Evolutionary conservation across 2,329 filamentous ascomycete genomes (phyloP), one percentile per base, ranked within the genome.

Genomic region (Ascochyta koolunga): DNA sequence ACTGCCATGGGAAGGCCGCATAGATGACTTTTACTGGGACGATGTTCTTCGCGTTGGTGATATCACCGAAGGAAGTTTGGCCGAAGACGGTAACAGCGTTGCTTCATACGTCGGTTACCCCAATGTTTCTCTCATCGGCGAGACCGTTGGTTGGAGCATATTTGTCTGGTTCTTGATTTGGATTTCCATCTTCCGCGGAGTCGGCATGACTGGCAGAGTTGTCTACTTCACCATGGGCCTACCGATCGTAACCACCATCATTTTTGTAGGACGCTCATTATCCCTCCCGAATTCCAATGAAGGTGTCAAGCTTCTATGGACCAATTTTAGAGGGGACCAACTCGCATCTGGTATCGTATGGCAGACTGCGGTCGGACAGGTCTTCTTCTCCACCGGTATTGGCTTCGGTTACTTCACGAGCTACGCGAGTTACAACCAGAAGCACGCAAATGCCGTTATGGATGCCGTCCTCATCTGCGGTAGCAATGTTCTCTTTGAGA

Each of bases 171-270:
- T 86, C 64, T 68, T 85, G 1, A 79, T 86, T 60, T 85, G 83
- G 81, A 60, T 86, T 35, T 83, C 80, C 59, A 84, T 86, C 60
- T 84, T 85, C 68, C 80, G 82, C 31, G 81, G 84, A 6, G 82
- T 86, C 18, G 82, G 82, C 0, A 67, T 84, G 54, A 85, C 83
- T 2, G 83, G 83, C 2, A 78, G 83, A 5, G 83, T 84, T 9
- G 83, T 85, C 5, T 86, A 85, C 71, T 83, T 83, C 68, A 85
- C 83, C n/a, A 85, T 86, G 82, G 82, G 82, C 1, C 66, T 86
- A 5, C 83, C 83, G 0, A 83, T 86, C 43, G 72, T 83, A 53
- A 81, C 82, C 13, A 84, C 81, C 2, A 77, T 86, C 56, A 79
- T 85, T 49, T 76, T 86, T 22, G 78, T 86, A 40, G 83, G 82